Base-by-base conservation (phyloP, 2,329 filamentous ascomycete genomes). In the Botrytis cinerea region DNA sequence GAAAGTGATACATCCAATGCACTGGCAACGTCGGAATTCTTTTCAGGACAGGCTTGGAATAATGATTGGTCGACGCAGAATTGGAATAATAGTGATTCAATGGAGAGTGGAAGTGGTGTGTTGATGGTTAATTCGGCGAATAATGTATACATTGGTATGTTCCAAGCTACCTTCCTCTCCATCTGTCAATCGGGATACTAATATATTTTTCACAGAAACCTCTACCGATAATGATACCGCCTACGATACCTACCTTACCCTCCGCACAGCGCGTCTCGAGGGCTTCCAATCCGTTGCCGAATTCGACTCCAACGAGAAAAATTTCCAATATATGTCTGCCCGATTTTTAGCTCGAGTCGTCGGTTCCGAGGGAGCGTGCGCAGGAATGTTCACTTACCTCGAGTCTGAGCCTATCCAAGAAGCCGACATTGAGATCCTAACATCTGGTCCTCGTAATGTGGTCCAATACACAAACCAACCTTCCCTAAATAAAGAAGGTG, bases 381-480 rank as follows among this genome's bases (percentile, higher is more conserved):
- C 80, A 7, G 80, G 79, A 6, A 75, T 80, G 16, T 81, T 81
- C 73, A 81, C 80, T 12, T 81, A 80, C 67, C 75, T 77, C 8
- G 60, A 70, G 8, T 67, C 76, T 2, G 40, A 73, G 3, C 57
- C 64, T 1, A 75, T 80, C 0, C 78, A 80, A 73, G 80, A 81
- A 77, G 75, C 79, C 40, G 80, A 81, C 51, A 80, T 81, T 16
- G 80, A 81, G 60, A 80, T 81, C 63, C 75, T 81, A 5, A 81
- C 79, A 10, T 48, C 67, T 2, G 79, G 75, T 16, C 78, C 79
- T 0, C 60, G 76, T 38, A 75, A 80, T 45, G 48, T 48, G 6
- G 77, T 80, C 1, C 80, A 81, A 68, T 80, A 78, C 66, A 80
- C 80, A 0, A 81, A 81, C 38, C 80, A 81, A 63, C 80, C 80